These are phyloP conservation scores for Colletotrichum sp. DNA, from an alignment of 2,329 filamentous ascomycete species.

Conservation along the genomic window DNA sequence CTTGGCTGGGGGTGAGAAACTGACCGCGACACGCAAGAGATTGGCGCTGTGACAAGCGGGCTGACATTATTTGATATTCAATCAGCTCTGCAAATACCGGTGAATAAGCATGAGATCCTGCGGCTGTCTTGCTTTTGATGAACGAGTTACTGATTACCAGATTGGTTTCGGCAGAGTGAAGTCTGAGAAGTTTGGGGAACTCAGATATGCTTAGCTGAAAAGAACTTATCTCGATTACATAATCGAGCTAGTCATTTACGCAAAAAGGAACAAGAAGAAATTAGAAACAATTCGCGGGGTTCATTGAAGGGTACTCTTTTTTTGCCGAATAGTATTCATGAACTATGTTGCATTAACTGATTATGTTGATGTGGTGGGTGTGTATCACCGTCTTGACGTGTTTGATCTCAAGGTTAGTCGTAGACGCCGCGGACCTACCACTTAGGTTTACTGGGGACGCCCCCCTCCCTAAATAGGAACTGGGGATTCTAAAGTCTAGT, in stretches of 20 bases:
- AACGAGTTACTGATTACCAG: accelerated
- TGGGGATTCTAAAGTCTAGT: not conserved
- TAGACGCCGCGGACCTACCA: not conserved
- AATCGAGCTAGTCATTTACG: not conserved
- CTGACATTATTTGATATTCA: not conserved
- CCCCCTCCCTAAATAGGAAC: accelerated
- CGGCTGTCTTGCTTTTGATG: accelerated
- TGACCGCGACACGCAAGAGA: not conserved
- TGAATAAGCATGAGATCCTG: accelerated
- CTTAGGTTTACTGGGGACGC: no score
- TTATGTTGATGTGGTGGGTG: not conserved
- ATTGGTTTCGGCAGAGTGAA: not conserved
- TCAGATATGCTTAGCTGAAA: not conserved
- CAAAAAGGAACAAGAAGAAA: not conserved
- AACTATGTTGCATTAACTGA: not conserved
- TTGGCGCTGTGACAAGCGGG: not conserved
- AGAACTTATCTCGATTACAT: not conserved
- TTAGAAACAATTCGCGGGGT: not conserved
- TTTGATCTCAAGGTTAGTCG: not conserved
- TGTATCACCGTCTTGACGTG: accelerated
- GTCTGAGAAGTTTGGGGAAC: not conserved
- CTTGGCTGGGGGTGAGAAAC: not conserved
- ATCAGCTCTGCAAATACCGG: accelerated
- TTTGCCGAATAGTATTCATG: not conserved
- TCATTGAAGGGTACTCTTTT: not conserved